These are phyloP conservation scores for Kuraishia molischiana DNA, from an alignment of 805 yeast species.

Conservation along the genomic window DNA sequence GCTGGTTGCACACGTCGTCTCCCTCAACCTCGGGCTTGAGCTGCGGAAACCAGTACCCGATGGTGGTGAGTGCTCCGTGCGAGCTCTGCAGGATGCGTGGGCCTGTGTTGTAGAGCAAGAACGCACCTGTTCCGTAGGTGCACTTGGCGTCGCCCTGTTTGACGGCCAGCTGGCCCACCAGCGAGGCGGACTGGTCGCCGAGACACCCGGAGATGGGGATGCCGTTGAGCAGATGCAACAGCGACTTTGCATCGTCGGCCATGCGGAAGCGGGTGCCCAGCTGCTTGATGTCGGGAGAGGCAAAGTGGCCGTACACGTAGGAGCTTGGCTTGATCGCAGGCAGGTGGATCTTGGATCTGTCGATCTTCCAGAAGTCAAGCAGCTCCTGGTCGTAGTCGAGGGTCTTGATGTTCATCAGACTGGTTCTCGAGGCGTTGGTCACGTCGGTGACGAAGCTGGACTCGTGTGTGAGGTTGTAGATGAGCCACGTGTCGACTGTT, in stretches of 20 bases:
- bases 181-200: constrained; percentile 91
- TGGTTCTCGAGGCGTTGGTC: constrained; percentile 87
- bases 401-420: constrained; percentile 75
- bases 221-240: constrained; percentile 36
- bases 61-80: constrained; percentile 81
- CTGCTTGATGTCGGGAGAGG: constrained; percentile 44
- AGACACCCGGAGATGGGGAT: constrained; percentile 82
- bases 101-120: constrained; percentile 84
- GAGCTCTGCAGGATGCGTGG: constrained; percentile 54
- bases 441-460: constrained; percentile 72
- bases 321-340: constrained; percentile 78
- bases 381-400: constrained; percentile 68
- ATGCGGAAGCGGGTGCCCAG: constrained; percentile 40
- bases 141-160: constrained; percentile 82
- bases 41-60: constrained; percentile 83
- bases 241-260: constrained; percentile 41
- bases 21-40: constrained; percentile 32
- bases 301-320: constrained; percentile 66
- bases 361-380: constrained; percentile 73
- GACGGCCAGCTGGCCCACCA: constrained; percentile 88
- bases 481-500: constrained; percentile 90
- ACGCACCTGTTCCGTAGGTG: constrained; percentile 96
- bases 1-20: constrained; percentile 31
- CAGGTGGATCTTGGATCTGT: constrained; percentile 47
- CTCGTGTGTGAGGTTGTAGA: constrained; percentile 71